phyloP scores from a whole-genome alignment of 495 filamentous ascomycete genomes.

The Penicillium ochrochloron region DNA sequence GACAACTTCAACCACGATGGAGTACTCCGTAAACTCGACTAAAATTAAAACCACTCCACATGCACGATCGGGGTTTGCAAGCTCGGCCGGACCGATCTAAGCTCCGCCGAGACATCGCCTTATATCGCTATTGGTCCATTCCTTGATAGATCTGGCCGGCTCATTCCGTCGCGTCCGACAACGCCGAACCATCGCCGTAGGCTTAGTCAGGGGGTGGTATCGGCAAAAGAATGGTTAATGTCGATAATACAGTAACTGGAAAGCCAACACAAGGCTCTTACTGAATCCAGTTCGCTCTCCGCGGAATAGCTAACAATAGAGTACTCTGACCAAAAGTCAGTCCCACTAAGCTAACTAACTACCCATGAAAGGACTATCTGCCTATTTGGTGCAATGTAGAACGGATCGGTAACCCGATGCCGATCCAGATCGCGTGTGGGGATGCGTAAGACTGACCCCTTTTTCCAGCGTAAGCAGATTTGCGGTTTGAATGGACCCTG shows the following conservation, averaged over 20 bases:
- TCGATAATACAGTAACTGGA: neutral
- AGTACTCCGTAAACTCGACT: neutral
- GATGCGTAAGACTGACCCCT: conserved; percentile 19
- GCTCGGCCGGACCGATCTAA: conserved; percentile 10
- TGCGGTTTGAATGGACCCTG: neutral
- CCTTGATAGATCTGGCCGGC: neutral
- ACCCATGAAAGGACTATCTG: neutral
- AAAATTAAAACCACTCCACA: conserved; percentile 1
- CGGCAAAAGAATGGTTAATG: too few species aligned
- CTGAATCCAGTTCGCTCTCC: neutral
- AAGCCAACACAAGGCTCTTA: too few species aligned
- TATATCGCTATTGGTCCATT: neutral
- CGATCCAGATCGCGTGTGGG: conserved; percentile 27
- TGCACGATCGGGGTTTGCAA: conserved; percentile 1
- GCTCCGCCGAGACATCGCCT: neutral
- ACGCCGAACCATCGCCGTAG: conserved; percentile 3
- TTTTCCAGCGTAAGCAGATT: neutral
- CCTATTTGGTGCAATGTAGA: conserved; percentile 16
- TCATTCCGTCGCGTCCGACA: conserved; percentile 3
- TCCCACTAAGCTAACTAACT: neutral
- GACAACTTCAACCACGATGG: neutral
- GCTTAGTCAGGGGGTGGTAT: neutral
- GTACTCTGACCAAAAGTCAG: neutral
- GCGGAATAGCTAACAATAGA: neutral
- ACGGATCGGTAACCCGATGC: conserved; percentile 18